Evolutionary conservation across 108 stramenopile species (phyloP), one percentile per base, ranked within the genome.

Genomic region (Aurantiochytrium sp.): DNA sequence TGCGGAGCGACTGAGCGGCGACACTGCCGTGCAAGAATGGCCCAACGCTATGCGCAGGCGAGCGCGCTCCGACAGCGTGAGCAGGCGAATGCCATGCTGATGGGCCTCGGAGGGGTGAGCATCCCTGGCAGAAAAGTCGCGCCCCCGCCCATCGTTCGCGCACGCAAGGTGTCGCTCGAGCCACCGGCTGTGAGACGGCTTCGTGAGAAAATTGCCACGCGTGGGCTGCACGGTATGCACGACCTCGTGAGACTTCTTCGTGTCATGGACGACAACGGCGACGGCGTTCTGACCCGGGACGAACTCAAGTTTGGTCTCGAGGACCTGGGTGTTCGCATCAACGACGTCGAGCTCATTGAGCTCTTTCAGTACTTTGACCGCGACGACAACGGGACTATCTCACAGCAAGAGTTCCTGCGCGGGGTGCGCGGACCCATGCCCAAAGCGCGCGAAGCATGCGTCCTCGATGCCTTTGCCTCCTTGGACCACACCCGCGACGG

Each of bases 281-380:
- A 81, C 24, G 45, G 73, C 2, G 73, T 41, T 24, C 45, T 81
- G 45, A 81, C 73, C 1, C 17, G 45, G 36, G 73, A 81, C 32
- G 73, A 81, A 24, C 73, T 81, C 45, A 41, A 81, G 39, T 81
- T 22, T 24, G 45, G 73, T 22, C 73, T 81, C 42, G 73, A 81
- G 24, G 73, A 81, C 45, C 73, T 81, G 12, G 73, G 73, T 2
- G 73, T 81, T 6, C 73, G 73, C 73, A 21, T 81, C n/a, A 81
- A 81, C 24, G n/a, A 41, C n/a, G 73, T 42, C 39, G 73, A 81
- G 32, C 6, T 81, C 12, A 12, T 27, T 12, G 73, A 81, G 30
- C 24, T 81, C 73, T 81, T 81, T 48, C 24, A 41, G n/a, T 81
- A 48, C 73, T 81, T 81, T 81, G 73, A 81, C 30, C 73, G 73